Base-by-base conservation (phyloP, 108 stramenopile species). In the Discostella pseudostelligera region DNA sequence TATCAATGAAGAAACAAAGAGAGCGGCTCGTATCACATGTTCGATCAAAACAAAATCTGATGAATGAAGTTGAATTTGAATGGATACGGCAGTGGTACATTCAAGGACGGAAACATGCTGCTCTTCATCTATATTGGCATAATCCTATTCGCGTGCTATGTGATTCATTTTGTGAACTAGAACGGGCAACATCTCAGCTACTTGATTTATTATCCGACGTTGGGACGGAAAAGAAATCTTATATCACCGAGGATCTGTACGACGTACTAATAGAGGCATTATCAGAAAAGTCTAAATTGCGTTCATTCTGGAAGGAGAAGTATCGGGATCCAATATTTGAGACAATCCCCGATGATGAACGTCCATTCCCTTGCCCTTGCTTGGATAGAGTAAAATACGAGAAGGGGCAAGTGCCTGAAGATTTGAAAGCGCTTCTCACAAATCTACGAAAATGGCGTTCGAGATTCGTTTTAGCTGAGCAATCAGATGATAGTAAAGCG, bases 41-140 rank as follows among this genome's bases (percentile, higher is more conserved):
- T 28, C 63, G 81, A 0, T 72, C 42, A 32, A 64, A 70, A 29
- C 82, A 86, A 61, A 55, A 58, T 35, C 65, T 93, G 12, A 49
- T 87, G 59, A 86, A 67, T 9, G 92, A 93, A 51, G 48, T 93
- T 22, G 88, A 93, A 65, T 86, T 87, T 57, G 92, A 93, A 36
- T 94, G 92, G 92, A 62, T 94, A 11, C 67, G 85, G 0, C 92
- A 94, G 47, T 94, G 86, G 79, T 82, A 59, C 57, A 67, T 94
- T 24, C 92, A 90, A 65, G 92, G 92, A 10, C 51, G 57, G 50
- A 61, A 57, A 56, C 85, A 89, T 69, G 81, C 79, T 12, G 25
- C 51, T 16, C 59, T 84, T 47, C 86, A 84, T 76, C 60, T 60
- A 0, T 83, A 79, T 43, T 87, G 83, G 81, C 79, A 80, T 29